Evolutionary conservation across 768 basidiomycete genomes (phyloP), one percentile per base, ranked within the genome.

Genomic region (Infundibulicybe gibba): DNA sequence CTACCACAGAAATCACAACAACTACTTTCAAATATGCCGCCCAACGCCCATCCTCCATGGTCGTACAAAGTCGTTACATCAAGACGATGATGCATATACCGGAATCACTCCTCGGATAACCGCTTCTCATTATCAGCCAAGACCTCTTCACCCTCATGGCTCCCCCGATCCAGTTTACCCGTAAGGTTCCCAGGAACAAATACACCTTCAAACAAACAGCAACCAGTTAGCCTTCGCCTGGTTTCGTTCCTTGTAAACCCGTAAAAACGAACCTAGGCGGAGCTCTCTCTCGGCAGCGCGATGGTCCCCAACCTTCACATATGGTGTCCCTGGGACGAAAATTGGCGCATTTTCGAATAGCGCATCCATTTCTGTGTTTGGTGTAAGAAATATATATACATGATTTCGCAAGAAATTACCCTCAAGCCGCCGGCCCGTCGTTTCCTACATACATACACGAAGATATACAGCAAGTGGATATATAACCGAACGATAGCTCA

Each of bases 361-460:
- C 4, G 64, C 61, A 48, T 73, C 71, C 71, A 74, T 73, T 54
- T 73, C 71, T 71, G 45, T 15, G 10, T 47, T 37, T 2, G 9
- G 19, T 9, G n/a, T 47, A 30, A 50, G 30, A 32, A 43, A 38
- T 19, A 2, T 25, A 32, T 11, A 30, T 8, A 2, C 2, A 21
- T 8, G 6, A 13, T 17, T 1, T 15, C 13, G 19, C 33, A 40
- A 3, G 19, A 13, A 10, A 25, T 11, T 6, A 67, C 69, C 69
- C 59, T 74, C 71, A 3, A 74, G 60, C 16, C 69, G 67, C 31
- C 71, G 68, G 2, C 72, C 70, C 16, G 69, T 67, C 0, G 71
- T 74, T 61, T 74, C 71, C 66, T 67, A 43, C n/a, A 11, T 17
- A 21, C 25, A 8, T 25, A 8, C 8, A 8, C 17, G 51, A 21